A percentile compares a stretch with the other conserved stretches of the same genome.
Conservation (phyloP, 805 yeast genomes). For the Lipomyces sp. region DNA sequence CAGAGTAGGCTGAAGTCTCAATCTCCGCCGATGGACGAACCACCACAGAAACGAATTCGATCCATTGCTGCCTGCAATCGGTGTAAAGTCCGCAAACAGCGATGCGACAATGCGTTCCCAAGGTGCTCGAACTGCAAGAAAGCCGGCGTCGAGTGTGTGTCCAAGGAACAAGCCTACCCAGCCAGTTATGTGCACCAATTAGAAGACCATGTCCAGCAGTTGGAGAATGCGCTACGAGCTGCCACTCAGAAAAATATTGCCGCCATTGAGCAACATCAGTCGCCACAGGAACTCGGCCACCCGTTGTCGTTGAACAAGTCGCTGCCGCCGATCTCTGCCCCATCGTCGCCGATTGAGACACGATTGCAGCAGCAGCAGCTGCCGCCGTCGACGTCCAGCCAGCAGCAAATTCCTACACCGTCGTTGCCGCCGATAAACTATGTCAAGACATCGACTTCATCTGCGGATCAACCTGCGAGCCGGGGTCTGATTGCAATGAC, state of each 20-base stretch:
- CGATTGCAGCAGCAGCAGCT: background rate
- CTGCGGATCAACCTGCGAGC: constrained; percentile 26
- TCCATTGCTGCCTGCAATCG: constrained; percentile 81
- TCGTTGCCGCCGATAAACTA: constrained; percentile 29
- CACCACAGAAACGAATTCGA: constrained; percentile 43
- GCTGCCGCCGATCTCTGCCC: constrained; percentile 3
- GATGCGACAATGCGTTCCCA: constrained; percentile 71
- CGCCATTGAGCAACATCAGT: background rate
- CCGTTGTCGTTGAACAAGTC: background rate
- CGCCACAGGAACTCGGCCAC: constrained; percentile 3
- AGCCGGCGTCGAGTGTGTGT: constrained; percentile 71
- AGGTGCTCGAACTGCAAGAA: constrained; percentile 62
- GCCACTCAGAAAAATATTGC: background rate
- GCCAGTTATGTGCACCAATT: constrained; percentile 34
- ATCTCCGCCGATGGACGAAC: constrained; percentile 6
- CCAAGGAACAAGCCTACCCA: constrained; percentile 36
- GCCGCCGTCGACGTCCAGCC: constrained; percentile 1
- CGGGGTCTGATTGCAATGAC: constrained; percentile 28
- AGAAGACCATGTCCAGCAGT: constrained; percentile 27
- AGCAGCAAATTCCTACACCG: background rate
- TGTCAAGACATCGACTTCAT: constrained; percentile 24
- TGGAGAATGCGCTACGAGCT: constrained; percentile 22
- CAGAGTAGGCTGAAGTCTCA: background rate
- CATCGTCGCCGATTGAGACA: background rate
- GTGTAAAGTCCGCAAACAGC: constrained; percentile 68